Evolutionary conservation across 306 rosid genomes (phyloP), one percentile per base, ranked within the genome.

Genomic region (Corylus heterophylla): DNA sequence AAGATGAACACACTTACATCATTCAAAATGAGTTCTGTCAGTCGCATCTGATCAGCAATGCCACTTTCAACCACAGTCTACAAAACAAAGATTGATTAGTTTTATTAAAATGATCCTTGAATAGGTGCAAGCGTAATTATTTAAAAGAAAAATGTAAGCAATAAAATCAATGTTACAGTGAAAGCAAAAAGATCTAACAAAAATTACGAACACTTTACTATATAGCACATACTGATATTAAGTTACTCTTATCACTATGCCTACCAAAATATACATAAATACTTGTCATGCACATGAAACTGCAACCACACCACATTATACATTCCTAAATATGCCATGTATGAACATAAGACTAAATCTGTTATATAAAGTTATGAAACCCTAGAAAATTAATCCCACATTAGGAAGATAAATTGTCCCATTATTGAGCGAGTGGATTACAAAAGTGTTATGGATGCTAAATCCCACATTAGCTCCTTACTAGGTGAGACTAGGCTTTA

Each of bases 41-140:
- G 84, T 79, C 97, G 95, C 88, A 94, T 82, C 85, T 92, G 97
- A 85, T 94, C 98, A 73, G 93, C 76, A 81, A 94, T 87, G 79
- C 98, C 91, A 83, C 93, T 91, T 81, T 92, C 98, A 83, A 80
- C 91, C 85, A 94, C 80, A 79, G 89, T 89, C 98, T 94, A 91
- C 87, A 83, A 80, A 58, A 80, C 35, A 61, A 74, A 80, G 72
- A 74, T 49, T 55, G 70, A 70, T 66, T 12, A 39, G 79, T 79
- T 58, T 68, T 25, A 75, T 54, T 66, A 74, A 55, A 49, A 49
- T 13, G 52, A 49, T 49, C 14, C 14, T 2, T 49, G 48, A 10
- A 12, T 20, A 45, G 39, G 71, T 14, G 22, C 29, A 37, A 1
- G 45, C 7, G 0, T 61, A 61, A 11, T 1, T 27, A 12, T 63